Conservation (phyloP, 106 monocot species). For the Acorus calamus region DNA sequence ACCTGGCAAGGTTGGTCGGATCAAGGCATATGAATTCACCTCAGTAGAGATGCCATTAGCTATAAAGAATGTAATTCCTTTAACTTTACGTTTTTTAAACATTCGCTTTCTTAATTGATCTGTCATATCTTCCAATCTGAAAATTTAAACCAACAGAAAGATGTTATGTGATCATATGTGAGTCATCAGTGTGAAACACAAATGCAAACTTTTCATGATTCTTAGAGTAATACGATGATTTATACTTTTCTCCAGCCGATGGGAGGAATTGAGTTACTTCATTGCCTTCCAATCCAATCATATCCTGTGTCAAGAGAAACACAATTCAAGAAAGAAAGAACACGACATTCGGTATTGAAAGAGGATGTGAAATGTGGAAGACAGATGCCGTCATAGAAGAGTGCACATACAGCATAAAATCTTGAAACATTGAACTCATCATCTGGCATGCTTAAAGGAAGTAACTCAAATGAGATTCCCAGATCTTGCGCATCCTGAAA, state of each 20-base stretch:
- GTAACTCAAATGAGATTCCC: conserved; percentile 83
- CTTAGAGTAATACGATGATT: not conserved
- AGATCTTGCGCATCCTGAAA: conserved; percentile 84
- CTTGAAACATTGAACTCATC: conserved; percentile 61
- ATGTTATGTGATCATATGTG: not conserved
- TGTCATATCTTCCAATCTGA: conserved; percentile 78
- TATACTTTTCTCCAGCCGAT: conserved; percentile 69
- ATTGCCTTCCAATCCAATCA: conserved; percentile 63
- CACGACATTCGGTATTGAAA: not conserved
- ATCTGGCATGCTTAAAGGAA: conserved; percentile 64
- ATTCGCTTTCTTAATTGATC: conserved; percentile 73
- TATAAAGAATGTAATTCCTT: conserved; percentile 48
- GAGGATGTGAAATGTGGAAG: too few relatives aligned
- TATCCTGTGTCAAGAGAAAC: conserved; percentile 30
- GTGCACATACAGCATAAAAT: conserved; percentile 63
- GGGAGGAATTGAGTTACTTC: conserved; percentile 56
- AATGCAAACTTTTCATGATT: too few relatives aligned
- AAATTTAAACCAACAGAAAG: conserved; percentile 3
- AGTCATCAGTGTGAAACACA: not conserved
- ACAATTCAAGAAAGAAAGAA: not conserved
- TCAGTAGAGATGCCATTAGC: conserved; percentile 48
- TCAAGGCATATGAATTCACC: conserved; percentile 79
- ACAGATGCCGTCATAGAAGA: not conserved
- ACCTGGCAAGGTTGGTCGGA: conserved; percentile 73
- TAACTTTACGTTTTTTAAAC: conserved; percentile 81